Percentiles rank a stretch among this genome's conserved stretches.
phyloP scores from a whole-genome alignment of 106 monocot genomes.

The Triglochin maritima region DNA sequence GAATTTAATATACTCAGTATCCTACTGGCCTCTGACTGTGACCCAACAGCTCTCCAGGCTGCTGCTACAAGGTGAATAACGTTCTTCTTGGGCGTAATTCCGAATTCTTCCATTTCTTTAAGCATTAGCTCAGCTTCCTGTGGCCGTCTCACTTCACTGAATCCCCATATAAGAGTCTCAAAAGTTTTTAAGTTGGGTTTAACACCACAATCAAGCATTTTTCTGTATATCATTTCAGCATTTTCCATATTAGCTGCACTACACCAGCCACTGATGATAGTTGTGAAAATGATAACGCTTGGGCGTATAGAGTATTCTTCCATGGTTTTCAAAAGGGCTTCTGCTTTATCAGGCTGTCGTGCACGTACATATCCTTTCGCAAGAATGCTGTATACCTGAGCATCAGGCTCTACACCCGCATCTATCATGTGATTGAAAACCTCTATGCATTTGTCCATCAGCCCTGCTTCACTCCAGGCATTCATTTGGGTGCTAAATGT shows the following conservation, averaged over 20 bases:
- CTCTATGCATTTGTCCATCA: constrained; percentile 61
- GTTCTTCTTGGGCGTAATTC: constrained; percentile 36
- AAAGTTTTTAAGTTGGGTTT: constrained; percentile 72
- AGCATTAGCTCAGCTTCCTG: constrained; percentile 78
- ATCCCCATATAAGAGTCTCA: constrained; percentile 88
- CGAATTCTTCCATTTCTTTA: constrained; percentile 41
- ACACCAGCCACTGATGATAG: constrained; percentile 89
- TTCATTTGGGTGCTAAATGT: constrained; percentile 86
- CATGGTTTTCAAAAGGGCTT: constrained; percentile 56
- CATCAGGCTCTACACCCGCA: constrained; percentile 56
- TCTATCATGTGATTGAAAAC: constrained; percentile 57
- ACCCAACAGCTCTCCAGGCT: constrained; percentile 70
- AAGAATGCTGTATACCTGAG: constrained; percentile 77
- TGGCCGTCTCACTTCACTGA: constrained; percentile 69
- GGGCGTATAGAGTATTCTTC: constrained; percentile 34
- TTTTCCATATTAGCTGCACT: constrained; percentile 69
- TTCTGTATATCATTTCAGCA: constrained; percentile 48
- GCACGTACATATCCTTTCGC: constrained; percentile 81
- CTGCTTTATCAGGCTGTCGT: constrained; percentile 61
- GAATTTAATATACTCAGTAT: constrained; percentile 17
- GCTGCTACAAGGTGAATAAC: constrained; percentile 48
- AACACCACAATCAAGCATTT: constrained; percentile 47
- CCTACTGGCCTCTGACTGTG: constrained; percentile 39
- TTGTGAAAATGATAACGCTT: constrained; percentile 82
- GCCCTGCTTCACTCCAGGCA: constrained; percentile 61